A percentile compares a stretch with the other conserved stretches of the same genome.
phyloP scores from a whole-genome alignment of 306 rosid genomes.

The Prunus dulcis region DNA sequence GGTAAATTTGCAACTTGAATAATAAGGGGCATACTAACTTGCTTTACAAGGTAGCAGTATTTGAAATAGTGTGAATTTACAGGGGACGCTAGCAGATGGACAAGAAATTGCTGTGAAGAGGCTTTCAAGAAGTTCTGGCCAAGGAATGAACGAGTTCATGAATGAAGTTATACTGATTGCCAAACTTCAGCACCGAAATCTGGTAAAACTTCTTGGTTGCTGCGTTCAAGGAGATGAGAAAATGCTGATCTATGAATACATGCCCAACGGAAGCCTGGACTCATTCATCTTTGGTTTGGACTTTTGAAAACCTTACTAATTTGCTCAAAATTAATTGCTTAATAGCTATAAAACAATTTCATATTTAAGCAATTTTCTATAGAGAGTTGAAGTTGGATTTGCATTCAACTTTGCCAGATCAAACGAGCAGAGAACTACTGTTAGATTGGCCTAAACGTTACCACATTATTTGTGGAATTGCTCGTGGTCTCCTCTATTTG shows the following conservation, averaged over 20 bases:
- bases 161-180: slow-evolving; percentile 55
- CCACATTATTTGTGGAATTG: slow-evolving; percentile 24
- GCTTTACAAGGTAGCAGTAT: background rate
- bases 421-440: background rate
- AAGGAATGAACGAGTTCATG: slow-evolving; percentile 55
- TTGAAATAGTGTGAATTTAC: background rate
- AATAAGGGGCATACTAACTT: no score
- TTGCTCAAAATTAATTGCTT: background rate
- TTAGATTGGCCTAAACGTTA: slow-evolving; percentile 21
- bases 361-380: background rate
- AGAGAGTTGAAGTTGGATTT: no score
- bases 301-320: background rate
- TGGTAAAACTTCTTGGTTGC: slow-evolving; percentile 45
- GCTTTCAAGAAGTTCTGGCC: slow-evolving; percentile 35
- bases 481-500: slow-evolving; percentile 25
- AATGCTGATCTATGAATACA: slow-evolving; percentile 53
- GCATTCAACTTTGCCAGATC: slow-evolving; percentile 3
- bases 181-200: slow-evolving; percentile 68
- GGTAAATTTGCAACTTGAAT: slow-evolving; percentile 18
- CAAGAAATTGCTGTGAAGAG: slow-evolving; percentile 61
- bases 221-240: slow-evolving; percentile 50
- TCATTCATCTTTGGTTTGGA: slow-evolving; percentile 54
- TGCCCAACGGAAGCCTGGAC: slow-evolving; percentile 67
- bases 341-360: background rate
- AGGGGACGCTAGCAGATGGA: slow-evolving; percentile 53